Conservation (phyloP, 345 rosid genomes). For the rapeseed (Brassica napus) region DNA sequence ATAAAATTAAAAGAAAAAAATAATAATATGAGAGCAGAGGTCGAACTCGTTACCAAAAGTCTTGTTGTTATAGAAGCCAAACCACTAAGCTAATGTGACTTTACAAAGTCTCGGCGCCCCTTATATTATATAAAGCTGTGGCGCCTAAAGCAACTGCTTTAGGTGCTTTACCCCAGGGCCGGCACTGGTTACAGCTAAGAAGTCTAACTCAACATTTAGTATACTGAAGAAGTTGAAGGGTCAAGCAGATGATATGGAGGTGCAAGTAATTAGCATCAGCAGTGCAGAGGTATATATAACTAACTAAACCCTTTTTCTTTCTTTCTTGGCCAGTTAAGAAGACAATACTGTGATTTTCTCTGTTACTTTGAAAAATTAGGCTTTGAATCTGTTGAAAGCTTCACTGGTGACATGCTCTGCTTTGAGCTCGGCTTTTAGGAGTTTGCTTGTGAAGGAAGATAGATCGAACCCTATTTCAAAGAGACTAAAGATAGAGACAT, state of each 20-base stretch:
- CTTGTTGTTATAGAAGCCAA: too few species aligned
- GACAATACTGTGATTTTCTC: background rate
- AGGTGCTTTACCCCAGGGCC: too few species aligned
- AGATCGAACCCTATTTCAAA: background rate
- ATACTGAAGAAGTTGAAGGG: background rate
- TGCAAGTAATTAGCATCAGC: too few species aligned
- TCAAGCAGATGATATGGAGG: background rate
- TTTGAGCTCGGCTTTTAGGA: background rate
- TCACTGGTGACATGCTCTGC: constrained; percentile 20
- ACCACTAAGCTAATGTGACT: background rate
- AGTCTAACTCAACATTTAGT: background rate
- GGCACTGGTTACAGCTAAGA: background rate
- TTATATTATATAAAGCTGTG: too few species aligned
- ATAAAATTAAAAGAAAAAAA: too few species aligned
- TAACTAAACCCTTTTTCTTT: too few species aligned
- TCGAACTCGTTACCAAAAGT: too few species aligned
- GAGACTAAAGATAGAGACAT: background rate
- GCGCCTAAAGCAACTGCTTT: too few species aligned
- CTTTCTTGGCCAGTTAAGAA: too few species aligned
- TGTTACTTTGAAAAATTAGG: background rate
- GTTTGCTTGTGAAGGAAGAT: background rate
- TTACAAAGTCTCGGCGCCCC: too few species aligned
- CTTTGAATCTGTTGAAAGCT: constrained; percentile 1
- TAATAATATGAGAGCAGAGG: too few species aligned
- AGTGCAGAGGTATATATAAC: too few species aligned